These are phyloP conservation scores for Amanita bisporigera DNA, from an alignment of 1,284 basidiomycete species.

Conservation along the genomic window DNA sequence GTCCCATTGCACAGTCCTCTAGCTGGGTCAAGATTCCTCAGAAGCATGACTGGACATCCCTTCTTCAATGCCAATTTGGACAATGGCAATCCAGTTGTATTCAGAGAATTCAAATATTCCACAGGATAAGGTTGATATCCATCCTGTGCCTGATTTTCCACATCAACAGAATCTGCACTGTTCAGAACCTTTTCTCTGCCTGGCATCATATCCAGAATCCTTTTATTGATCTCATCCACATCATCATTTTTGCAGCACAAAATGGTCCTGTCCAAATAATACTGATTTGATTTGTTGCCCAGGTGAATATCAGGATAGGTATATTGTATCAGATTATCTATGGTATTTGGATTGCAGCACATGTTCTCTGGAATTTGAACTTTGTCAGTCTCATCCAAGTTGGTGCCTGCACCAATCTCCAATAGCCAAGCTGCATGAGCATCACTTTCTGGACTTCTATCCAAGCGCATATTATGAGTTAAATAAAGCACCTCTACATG, in stretches of 20 bases:
- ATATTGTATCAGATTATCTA: slow-evolving; percentile 24
- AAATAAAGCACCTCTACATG: slow-evolving; percentile 30
- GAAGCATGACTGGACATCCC: slow-evolving; percentile 46
- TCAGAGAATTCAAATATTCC: slow-evolving; percentile 39
- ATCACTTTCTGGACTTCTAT: slow-evolving; percentile 20
- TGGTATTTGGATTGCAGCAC: slow-evolving; percentile 8
- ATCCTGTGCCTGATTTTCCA: slow-evolving; percentile 12
- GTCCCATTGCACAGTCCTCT: slow-evolving; percentile 51
- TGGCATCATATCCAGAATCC: slow-evolving; percentile 34
- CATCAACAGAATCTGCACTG: slow-evolving; percentile 32
- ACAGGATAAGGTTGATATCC: slow-evolving; percentile 19
- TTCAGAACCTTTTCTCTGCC: slow-evolving; percentile 18
- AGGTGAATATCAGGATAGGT: slow-evolving; percentile 37
- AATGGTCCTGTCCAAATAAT: slow-evolving; percentile 41
- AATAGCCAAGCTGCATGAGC: slow-evolving; percentile 43
- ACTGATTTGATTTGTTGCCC: slow-evolving; percentile 20
- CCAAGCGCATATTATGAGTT: slow-evolving; percentile 38
- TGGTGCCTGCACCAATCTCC: slow-evolving; percentile 37
- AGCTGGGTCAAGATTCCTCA: slow-evolving; percentile 27
- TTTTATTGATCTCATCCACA: slow-evolving; percentile 41
- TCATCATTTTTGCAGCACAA: slow-evolving; percentile 42
- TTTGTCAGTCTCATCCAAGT: background rate
- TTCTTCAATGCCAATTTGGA: slow-evolving; percentile 41
- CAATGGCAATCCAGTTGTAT: slow-evolving; percentile 37
- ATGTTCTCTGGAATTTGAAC: slow-evolving; percentile 1